These are phyloP conservation scores for Salix koriyanagi DNA, from an alignment of 345 rosid species.

Conservation along the genomic window DNA sequence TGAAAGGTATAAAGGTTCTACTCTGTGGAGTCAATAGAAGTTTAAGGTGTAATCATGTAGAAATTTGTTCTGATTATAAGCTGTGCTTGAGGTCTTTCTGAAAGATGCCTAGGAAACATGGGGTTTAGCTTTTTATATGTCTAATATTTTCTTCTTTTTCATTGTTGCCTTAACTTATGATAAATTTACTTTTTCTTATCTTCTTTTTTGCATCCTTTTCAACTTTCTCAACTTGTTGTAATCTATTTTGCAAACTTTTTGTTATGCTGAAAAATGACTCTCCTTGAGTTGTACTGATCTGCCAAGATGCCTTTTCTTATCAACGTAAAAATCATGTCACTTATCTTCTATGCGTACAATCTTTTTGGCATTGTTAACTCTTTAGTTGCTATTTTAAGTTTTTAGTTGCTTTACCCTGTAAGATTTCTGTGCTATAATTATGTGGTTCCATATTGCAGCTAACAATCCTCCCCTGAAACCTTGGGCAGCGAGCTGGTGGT, in stretches of 20 bases:
- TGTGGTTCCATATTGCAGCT: conserved; percentile 10
- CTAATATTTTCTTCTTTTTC: background rate
- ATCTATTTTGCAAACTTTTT: background rate
- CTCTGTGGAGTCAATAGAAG: background rate
- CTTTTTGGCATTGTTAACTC: background rate
- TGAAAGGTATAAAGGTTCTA: background rate
- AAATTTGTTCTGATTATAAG: background rate
- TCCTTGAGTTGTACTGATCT: background rate
- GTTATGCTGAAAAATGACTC: background rate
- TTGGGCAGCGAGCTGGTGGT: conserved; percentile 15
- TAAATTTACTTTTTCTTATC: background rate
- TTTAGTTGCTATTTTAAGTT: background rate
- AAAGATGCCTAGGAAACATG: background rate
- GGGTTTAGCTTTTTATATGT: background rate
- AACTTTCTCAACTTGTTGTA: background rate
- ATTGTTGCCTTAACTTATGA: background rate
- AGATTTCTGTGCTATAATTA: background rate
- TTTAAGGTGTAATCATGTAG: background rate
- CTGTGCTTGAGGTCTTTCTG: background rate
- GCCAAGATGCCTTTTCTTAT: background rate
- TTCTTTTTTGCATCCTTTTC: background rate
- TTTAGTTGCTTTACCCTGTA: background rate
- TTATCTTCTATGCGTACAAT: background rate
- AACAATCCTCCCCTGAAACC: conserved; percentile 22
- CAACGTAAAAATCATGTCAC: background rate